Percentiles rank a stretch among this genome's conserved stretches.
These are phyloP conservation scores for Chrysopogon serrulatus DNA, from an alignment of 176 grass and related monocot species.

Conservation along the genomic window DNA sequence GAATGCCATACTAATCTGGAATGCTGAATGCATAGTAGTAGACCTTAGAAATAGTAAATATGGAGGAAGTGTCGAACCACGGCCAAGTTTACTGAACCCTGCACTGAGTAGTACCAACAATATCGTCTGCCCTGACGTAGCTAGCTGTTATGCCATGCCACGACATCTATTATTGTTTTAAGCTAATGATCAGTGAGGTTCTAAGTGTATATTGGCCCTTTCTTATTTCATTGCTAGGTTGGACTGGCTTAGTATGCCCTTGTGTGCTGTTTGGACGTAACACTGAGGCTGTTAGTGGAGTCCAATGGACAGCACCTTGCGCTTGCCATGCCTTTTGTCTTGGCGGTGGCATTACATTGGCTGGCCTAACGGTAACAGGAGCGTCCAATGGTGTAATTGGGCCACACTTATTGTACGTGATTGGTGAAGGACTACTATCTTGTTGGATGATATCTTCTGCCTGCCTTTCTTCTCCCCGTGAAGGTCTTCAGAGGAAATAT, in stretches of 20 bases:
- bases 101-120: not conserved
- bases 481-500: slow-evolving; percentile 55
- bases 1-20: no score
- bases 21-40: not conserved
- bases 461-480: slow-evolving; percentile 28
- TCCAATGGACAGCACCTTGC: slow-evolving; percentile 58
- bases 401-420: slow-evolving; percentile 36
- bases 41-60: not conserved
- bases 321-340: slow-evolving; percentile 56
- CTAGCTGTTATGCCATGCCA: not conserved
- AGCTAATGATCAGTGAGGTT: no score
- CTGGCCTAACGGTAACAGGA: slow-evolving; percentile 28
- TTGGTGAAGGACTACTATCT: slow-evolving; percentile 60
- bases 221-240: slow-evolving; percentile 22
- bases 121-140: no score
- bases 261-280: slow-evolving; percentile 79
- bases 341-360: slow-evolving; percentile 70
- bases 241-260: slow-evolving; percentile 62
- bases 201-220: no score
- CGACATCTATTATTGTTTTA: not conserved
- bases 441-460: slow-evolving; percentile 59
- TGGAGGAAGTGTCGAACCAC: not conserved
- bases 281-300: slow-evolving; percentile 47
- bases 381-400: slow-evolving; percentile 54
- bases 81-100: not conserved